phyloP scores from a whole-genome alignment of 192 early-diverging fungal genomes.

The Mortierella claussenii region DNA sequence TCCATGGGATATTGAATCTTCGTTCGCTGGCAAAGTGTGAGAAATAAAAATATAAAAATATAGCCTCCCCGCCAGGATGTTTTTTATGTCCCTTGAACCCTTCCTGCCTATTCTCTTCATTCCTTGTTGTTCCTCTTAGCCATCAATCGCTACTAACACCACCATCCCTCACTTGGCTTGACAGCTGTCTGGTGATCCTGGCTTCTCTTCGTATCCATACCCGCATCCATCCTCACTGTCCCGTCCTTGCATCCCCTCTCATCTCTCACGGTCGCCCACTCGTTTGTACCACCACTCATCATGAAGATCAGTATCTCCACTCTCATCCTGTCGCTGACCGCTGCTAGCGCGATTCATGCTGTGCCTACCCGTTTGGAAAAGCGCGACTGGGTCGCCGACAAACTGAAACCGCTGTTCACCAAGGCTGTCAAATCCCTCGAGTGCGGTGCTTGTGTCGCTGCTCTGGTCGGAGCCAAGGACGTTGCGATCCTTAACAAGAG shows the following conservation, averaged over 20 bases:
- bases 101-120: too few species aligned
- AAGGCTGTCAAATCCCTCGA: conserved; percentile 19
- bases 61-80: too few species aligned
- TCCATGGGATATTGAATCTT: too few species aligned
- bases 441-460: conserved; percentile 31
- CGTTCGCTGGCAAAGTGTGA: too few species aligned
- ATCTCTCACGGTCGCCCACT: neutral
- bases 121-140: too few species aligned
- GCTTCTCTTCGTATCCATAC: too few species aligned
- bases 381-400: conserved; percentile 22
- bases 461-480: conserved; percentile 15
- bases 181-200: too few species aligned
- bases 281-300: neutral
- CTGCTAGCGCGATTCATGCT: conserved; percentile 15
- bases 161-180: too few species aligned
- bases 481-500: conserved; percentile 23
- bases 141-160: too few species aligned
- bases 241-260: neutral
- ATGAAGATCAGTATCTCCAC: conserved; percentile 21
- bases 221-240: neutral
- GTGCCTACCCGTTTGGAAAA: conserved; percentile 28
- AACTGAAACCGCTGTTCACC: conserved; percentile 16
- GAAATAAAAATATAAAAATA: too few species aligned
- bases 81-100: too few species aligned
- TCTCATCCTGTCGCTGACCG: conserved; percentile 20